Percentiles rank a stretch among this genome's conserved stretches.
These are phyloP conservation scores for Penicillium malachiteum DNA, from an alignment of 495 filamentous ascomycete genomes.

Conservation along the genomic window DNA sequence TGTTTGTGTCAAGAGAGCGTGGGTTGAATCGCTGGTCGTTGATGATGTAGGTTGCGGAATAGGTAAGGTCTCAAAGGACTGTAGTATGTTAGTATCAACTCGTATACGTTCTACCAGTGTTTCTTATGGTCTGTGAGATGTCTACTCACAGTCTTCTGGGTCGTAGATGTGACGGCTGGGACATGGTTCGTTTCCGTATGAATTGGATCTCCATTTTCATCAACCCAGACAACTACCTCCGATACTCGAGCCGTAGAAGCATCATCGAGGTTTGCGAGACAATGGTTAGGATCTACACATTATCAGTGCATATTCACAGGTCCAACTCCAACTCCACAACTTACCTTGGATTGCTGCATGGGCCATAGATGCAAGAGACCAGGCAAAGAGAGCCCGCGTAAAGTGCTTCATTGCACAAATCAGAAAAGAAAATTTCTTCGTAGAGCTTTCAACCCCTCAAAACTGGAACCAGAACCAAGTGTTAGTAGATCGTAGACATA, in stretches of 20 bases:
- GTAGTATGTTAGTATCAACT: constrained; percentile 5
- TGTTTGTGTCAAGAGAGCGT: not conserved
- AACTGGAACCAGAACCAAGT: constrained; percentile 1
- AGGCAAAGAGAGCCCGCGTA: constrained; percentile 10
- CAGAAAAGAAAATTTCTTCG: too few species aligned
- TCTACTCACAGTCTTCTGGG: constrained; percentile 19
- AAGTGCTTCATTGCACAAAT: constrained; percentile 22
- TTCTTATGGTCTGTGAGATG: not conserved
- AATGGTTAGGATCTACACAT: constrained; percentile 2
- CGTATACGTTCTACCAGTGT: not conserved
- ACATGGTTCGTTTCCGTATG: constrained; percentile 19
- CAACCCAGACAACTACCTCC: constrained; percentile 63
- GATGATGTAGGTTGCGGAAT: constrained; percentile 3
- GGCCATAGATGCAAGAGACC: constrained; percentile 15
- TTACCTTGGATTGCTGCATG: constrained; percentile 17
- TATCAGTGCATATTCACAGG: constrained; percentile 2
- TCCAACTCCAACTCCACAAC: not conserved
- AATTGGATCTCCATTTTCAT: constrained; percentile 58
- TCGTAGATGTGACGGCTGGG: constrained; percentile 1
- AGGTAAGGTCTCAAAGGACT: not conserved
- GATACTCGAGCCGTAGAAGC: constrained; percentile 23
- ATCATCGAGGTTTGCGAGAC: constrained; percentile 4
- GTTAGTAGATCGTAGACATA: constrained; percentile 16
- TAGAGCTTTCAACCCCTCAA: too few species aligned
- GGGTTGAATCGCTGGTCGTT: not conserved